A percentile compares a stretch with the other conserved stretches of the same genome.
Evolutionary conservation across 1,284 basidiomycete species (phyloP).

Genomic region (Tremellales sp.): DNA sequence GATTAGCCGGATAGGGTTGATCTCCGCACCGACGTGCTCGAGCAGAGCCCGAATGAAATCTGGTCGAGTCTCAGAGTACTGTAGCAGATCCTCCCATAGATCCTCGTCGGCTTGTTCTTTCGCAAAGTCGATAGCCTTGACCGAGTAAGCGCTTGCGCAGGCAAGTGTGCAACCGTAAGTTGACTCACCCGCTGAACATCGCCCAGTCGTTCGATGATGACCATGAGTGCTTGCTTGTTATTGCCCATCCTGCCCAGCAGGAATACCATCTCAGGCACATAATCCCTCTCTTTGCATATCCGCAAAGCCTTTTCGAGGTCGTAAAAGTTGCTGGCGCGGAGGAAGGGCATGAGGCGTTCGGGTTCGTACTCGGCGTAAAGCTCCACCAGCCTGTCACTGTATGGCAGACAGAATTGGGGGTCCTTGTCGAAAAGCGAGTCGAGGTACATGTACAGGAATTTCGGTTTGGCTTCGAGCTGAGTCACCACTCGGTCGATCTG

Average conservation of each 20-base stretch:
- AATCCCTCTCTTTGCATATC: conserved; percentile 76
- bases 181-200: conserved; percentile 78
- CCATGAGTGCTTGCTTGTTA: conserved; percentile 85
- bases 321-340: conserved; percentile 88
- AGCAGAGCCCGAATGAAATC: conserved; percentile 91
- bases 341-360: conserved; percentile 75
- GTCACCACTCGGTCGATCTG: conserved; percentile 82
- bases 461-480: conserved; percentile 72
- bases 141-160: background rate
- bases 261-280: conserved; percentile 96
- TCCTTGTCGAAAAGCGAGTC: conserved; percentile 87
- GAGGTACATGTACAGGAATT: conserved; percentile 88
- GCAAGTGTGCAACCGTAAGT: conserved; percentile 2
- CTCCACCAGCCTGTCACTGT: conserved; percentile 79
- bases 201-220: conserved; percentile 92
- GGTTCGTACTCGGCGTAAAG: conserved; percentile 88
- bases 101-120: conserved; percentile 97
- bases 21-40: conserved; percentile 94
- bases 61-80: conserved; percentile 92
- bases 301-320: conserved; percentile 86
- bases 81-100: conserved; percentile 93
- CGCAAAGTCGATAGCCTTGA: conserved; percentile 94
- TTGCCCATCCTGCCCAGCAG: conserved; percentile 95
- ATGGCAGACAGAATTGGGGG: conserved; percentile 70
- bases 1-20: conserved; percentile 91